Evolutionary conservation across 768 basidiomycete genomes (phyloP).

Genomic region (Termitomyces sp.): DNA sequence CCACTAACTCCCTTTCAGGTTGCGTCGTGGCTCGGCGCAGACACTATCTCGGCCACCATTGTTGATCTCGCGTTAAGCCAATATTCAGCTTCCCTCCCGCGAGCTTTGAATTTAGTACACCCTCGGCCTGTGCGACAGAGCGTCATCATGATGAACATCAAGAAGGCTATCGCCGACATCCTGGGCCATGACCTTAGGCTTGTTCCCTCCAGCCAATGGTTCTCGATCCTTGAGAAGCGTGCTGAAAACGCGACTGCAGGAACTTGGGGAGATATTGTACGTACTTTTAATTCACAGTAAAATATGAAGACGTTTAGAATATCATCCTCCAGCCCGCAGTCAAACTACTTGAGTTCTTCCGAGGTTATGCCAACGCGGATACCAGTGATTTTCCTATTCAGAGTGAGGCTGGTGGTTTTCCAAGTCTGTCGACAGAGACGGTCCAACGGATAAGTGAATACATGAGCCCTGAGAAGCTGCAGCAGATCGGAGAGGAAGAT

Average conservation of each 20-base stretch:
- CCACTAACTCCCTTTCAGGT: conserved; percentile 10
- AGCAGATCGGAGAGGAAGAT: conserved; percentile 1
- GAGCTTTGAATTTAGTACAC: conserved; percentile 25
- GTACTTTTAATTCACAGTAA: background rate
- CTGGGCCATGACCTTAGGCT: background rate
- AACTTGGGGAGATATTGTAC: conserved; percentile 1
- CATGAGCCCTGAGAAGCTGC: background rate
- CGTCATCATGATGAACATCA: background rate
- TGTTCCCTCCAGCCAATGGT: conserved; percentile 14
- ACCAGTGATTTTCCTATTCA: background rate
- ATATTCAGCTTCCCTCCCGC: conserved; percentile 9
- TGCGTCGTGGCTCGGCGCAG: conserved; percentile 25
- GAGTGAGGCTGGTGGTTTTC: conserved; percentile 5
- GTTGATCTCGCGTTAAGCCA: conserved; percentile 21
- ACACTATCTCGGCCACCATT: conserved; percentile 18
- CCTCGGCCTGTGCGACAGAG: conserved; percentile 23
- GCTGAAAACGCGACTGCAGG: background rate
- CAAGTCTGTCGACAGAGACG: conserved; percentile 2
- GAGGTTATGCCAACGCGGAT: conserved; percentile 13
- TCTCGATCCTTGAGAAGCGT: conserved; percentile 10
- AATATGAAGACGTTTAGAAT: background rate
- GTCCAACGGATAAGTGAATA: background rate
- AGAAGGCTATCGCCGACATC: background rate
- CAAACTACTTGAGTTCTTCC: conserved; percentile 29
- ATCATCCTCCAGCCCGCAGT: conserved; percentile 22